Evolutionary conservation across 2,329 filamentous ascomycete genomes (phyloP).

Genomic region (Coniella lustricola): DNA sequence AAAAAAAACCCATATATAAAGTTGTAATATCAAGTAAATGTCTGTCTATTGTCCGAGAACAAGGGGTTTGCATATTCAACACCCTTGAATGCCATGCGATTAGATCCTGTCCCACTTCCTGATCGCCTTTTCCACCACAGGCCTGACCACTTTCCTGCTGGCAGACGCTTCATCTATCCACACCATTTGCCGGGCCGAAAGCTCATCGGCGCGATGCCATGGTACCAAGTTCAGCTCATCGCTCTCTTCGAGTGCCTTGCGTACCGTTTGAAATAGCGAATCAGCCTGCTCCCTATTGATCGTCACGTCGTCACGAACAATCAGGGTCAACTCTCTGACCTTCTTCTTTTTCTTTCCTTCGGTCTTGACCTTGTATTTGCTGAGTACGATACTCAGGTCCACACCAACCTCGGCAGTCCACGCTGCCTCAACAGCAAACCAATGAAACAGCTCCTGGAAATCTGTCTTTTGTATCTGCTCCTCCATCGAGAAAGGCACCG

Average conservation of each 20-base stretch:
- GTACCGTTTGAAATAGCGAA: slow-evolving; percentile 32
- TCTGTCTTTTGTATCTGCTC: slow-evolving; percentile 38
- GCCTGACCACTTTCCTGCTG: slow-evolving; percentile 36
- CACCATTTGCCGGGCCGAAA: slow-evolving; percentile 37
- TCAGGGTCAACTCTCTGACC: slow-evolving; percentile 37
- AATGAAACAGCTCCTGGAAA: slow-evolving; percentile 39
- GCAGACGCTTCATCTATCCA: slow-evolving; percentile 33
- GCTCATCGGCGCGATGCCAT: slow-evolving; percentile 35
- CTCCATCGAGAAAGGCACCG: slow-evolving; percentile 38
- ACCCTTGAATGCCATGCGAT: neutral
- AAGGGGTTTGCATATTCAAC: too few relatives aligned
- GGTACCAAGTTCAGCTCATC: slow-evolving; percentile 31
- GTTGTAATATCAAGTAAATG: too few relatives aligned
- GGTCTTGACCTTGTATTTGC: slow-evolving; percentile 37
- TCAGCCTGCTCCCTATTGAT: slow-evolving; percentile 37
- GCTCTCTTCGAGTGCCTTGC: slow-evolving; percentile 33
- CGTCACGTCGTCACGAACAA: slow-evolving; percentile 36
- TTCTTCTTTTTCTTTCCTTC: slow-evolving; percentile 34
- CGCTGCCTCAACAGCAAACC: slow-evolving; percentile 40
- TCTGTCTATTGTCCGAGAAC: too few relatives aligned
- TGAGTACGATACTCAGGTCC: slow-evolving; percentile 37
- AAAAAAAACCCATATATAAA: too few relatives aligned
- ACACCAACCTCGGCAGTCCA: slow-evolving; percentile 38
- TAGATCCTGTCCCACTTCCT: slow-evolving; percentile 12
- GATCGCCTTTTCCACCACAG: slow-evolving; percentile 38